Percentiles rank a stretch among this genome's conserved stretches.
These are phyloP conservation scores for Austroboletus eburneus DNA, from an alignment of 768 basidiomycete species.

Conservation along the genomic window DNA sequence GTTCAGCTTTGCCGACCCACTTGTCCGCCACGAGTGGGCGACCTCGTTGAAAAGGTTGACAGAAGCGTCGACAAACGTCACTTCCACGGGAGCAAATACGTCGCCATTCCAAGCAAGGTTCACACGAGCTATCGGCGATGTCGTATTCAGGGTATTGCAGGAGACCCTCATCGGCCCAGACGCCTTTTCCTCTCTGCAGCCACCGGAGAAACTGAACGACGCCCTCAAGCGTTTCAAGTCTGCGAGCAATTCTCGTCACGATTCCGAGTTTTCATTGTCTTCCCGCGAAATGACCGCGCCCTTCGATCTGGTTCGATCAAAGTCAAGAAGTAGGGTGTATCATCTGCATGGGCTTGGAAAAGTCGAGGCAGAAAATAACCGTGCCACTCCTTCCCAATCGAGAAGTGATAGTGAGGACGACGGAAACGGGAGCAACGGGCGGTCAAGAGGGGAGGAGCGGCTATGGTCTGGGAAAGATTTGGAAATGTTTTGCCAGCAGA, in stretches of 20 bases:
- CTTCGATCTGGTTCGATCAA: conserved; percentile 53
- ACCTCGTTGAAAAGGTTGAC: conserved; percentile 65
- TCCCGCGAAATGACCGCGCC: conserved; percentile 23
- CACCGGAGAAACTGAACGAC: conserved; percentile 30
- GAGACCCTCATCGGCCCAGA: conserved; percentile 65
- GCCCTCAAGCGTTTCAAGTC: conserved; percentile 33
- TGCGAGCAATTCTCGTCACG: conserved; percentile 11
- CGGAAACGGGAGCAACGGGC: conserved; percentile 28
- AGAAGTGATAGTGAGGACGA: conserved; percentile 31
- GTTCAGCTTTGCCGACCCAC: conserved; percentile 85
- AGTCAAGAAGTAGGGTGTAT: conserved; percentile 69
- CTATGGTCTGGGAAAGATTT: conserved; percentile 82
- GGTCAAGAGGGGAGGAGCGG: conserved; percentile 41
- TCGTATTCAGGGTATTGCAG: conserved; percentile 80
- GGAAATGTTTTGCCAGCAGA: conserved; percentile 82
- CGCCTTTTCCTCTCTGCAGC: conserved; percentile 14
- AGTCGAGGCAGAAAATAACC: conserved; percentile 51
- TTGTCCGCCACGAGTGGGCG: conserved; percentile 72
- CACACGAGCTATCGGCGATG: conserved; percentile 63
- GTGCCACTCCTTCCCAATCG: conserved; percentile 20
- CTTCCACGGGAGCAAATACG: conserved; percentile 25
- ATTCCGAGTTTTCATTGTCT: conserved; percentile 23
- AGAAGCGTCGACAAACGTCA: conserved; percentile 39
- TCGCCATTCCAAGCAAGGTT: conserved; percentile 43
- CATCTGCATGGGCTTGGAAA: conserved; percentile 60